These are phyloP conservation scores for Debaryomycetaceae sp. DNA, from an alignment of 1,139 yeast genomes.

Conservation along the genomic window DNA sequence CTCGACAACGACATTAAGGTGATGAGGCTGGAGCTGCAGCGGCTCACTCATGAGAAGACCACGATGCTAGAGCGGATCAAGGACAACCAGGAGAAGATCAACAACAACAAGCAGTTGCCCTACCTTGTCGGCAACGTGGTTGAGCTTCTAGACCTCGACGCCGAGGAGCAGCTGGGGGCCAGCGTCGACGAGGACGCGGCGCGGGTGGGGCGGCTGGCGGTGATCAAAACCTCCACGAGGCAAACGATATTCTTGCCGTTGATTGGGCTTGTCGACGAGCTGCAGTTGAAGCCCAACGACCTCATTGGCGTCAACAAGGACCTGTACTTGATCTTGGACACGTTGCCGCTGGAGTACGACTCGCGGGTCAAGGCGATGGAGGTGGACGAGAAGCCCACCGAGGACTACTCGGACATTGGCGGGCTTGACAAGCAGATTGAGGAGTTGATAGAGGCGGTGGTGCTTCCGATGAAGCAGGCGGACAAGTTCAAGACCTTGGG, in stretches of 20 bases:
- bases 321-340: slow-evolving; percentile 87
- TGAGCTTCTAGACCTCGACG: slow-evolving; percentile 83
- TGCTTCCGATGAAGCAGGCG: slow-evolving; percentile 96
- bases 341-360: slow-evolving; percentile 95
- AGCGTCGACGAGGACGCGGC: slow-evolving; percentile 91
- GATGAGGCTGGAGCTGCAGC: slow-evolving; percentile 87
- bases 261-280: slow-evolving; percentile 91
- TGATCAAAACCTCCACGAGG: slow-evolving; percentile 93
- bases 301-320: slow-evolving; percentile 97
- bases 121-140: slow-evolving; percentile 97
- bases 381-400: slow-evolving; percentile 97
- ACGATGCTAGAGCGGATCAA: slow-evolving; percentile 92
- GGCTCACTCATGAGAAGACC: slow-evolving; percentile 87
- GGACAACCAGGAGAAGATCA: slow-evolving; percentile 94
- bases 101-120: slow-evolving; percentile 92
- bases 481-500: slow-evolving; percentile 92
- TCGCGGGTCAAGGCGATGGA: slow-evolving; percentile 99
- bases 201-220: slow-evolving; percentile 95
- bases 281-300: slow-evolving; percentile 87
- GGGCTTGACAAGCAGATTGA: slow-evolving; percentile 98
- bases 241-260: slow-evolving; percentile 96
- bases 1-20: slow-evolving; percentile 95
- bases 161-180: slow-evolving; percentile 94
- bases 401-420: slow-evolving; percentile 94
- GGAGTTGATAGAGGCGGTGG: slow-evolving; percentile 96